phyloP scores from a whole-genome alignment of 768 basidiomycete species.

The Hericium coralloides region DNA sequence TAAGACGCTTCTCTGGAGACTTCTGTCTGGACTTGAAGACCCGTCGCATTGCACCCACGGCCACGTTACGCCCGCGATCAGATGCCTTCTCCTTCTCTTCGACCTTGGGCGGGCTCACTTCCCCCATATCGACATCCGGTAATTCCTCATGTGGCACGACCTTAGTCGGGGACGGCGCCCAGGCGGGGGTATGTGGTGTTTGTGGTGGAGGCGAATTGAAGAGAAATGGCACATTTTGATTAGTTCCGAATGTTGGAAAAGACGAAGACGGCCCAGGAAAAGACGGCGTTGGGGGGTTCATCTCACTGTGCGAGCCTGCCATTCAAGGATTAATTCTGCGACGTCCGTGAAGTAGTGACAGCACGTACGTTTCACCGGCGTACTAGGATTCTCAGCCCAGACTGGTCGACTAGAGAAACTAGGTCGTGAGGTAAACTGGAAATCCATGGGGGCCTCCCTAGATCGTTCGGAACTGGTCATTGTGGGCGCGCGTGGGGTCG shows the following conservation, averaged over 20 bases:
- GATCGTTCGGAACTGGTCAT: slow-evolving; percentile 34
- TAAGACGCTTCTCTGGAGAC: slow-evolving; percentile 25
- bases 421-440: slow-evolving; percentile 69
- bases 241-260: slow-evolving; percentile 50
- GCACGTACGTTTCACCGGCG: slow-evolving; percentile 59
- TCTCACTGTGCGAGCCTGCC: slow-evolving; percentile 36
- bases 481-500: too few species aligned
- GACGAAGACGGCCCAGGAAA: slow-evolving; percentile 17
- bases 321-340: slow-evolving; percentile 26
- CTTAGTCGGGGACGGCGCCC: slow-evolving; percentile 57
- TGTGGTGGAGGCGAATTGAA: slow-evolving; percentile 48
- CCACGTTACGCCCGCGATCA: slow-evolving; percentile 40
- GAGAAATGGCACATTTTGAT: slow-evolving; percentile 65
- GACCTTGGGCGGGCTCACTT: slow-evolving; percentile 49
- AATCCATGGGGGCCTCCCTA: slow-evolving; percentile 85
- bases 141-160: slow-evolving; percentile 51
- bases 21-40: slow-evolving; percentile 56
- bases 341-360: slow-evolving; percentile 15
- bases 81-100: slow-evolving; percentile 29
- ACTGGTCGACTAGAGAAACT: slow-evolving; percentile 41
- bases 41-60: slow-evolving; percentile 55
- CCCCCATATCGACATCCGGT: slow-evolving; percentile 69
- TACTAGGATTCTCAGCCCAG: slow-evolving; percentile 44
- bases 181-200: slow-evolving; percentile 38
- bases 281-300: slow-evolving; percentile 27